Conservation (phyloP, 192 early-diverging fungal genomes). For the Mortierella hygrophila region DNA sequence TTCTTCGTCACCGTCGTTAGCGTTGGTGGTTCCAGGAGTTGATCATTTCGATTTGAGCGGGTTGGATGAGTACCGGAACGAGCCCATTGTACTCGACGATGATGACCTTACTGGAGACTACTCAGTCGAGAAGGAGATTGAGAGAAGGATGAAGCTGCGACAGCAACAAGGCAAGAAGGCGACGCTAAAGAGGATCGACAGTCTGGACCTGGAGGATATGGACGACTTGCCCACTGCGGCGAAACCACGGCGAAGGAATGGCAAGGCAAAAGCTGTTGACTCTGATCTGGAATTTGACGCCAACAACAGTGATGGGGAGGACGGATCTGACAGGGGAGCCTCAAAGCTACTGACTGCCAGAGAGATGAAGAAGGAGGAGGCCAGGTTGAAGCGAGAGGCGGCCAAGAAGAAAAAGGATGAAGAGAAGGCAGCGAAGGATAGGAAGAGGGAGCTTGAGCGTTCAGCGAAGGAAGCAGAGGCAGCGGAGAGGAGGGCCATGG, state of each 20-base stretch:
- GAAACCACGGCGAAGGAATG: neutral
- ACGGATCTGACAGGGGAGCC: neutral
- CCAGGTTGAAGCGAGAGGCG: neutral
- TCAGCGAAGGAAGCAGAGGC: neutral
- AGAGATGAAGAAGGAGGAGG: neutral
- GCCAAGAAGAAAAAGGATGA: neutral
- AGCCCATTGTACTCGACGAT: neutral
- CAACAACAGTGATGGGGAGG: neutral
- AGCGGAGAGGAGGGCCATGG: neutral
- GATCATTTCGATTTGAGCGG: neutral
- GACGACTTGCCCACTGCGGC: too few species aligned
- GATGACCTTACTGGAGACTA: neutral
- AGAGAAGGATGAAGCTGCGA: neutral
- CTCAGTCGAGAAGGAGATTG: neutral
- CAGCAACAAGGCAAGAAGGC: neutral
- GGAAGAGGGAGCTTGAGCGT: neutral
- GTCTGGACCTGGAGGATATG: too few species aligned
- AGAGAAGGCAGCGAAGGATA: constrained; percentile 11
- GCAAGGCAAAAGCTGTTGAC: neutral
- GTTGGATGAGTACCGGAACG: neutral
- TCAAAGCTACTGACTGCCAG: neutral
- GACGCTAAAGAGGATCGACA: too few species aligned
- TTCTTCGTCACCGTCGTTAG: neutral
- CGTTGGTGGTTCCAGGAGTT: neutral
- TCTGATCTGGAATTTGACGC: neutral